These are phyloP conservation scores for Trypanosoma cruzi DNA, from an alignment of 208 protist genomes.

Conservation along the genomic window DNA sequence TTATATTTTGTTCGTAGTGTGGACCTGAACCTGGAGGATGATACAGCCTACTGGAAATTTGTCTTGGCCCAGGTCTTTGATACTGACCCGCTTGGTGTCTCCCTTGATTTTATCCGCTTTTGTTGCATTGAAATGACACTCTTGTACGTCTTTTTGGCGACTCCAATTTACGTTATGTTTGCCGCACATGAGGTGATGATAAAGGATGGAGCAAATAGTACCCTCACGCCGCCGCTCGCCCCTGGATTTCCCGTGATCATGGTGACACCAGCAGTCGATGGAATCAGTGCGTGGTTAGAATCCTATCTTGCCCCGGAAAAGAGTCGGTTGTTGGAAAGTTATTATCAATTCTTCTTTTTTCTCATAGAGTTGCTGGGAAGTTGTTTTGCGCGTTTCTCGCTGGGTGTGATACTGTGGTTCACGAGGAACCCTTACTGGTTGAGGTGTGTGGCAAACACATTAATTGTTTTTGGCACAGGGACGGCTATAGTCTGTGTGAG, in stretches of 20 bases:
- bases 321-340: too few species aligned
- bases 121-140: conserved; percentile 46
- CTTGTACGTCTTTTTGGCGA: conserved; percentile 53
- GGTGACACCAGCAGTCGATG: neutral
- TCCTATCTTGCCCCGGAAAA: too few species aligned
- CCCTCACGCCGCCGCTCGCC: conserved; percentile 3
- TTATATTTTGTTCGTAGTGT: conserved; percentile 77
- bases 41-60: conserved; percentile 52
- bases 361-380: too few species aligned
- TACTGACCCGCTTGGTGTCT: conserved; percentile 44
- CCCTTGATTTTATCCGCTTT: conserved; percentile 50
- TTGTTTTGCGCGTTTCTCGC: neutral
- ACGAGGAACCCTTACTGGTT: neutral
- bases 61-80: conserved; percentile 71
- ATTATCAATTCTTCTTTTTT: neutral
- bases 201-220: neutral
- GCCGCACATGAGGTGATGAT: conserved; percentile 3
- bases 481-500: conserved; percentile 22
- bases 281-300: neutral
- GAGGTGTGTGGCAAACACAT: conserved; percentile 4
- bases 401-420: too few species aligned
- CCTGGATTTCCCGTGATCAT: conserved; percentile 11
- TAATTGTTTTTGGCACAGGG: conserved; percentile 28
- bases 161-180: conserved; percentile 41
- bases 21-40: conserved; percentile 51